These are phyloP conservation scores for Endocalyx cinctus DNA, from an alignment of 2,329 filamentous ascomycete species.

Conservation along the genomic window DNA sequence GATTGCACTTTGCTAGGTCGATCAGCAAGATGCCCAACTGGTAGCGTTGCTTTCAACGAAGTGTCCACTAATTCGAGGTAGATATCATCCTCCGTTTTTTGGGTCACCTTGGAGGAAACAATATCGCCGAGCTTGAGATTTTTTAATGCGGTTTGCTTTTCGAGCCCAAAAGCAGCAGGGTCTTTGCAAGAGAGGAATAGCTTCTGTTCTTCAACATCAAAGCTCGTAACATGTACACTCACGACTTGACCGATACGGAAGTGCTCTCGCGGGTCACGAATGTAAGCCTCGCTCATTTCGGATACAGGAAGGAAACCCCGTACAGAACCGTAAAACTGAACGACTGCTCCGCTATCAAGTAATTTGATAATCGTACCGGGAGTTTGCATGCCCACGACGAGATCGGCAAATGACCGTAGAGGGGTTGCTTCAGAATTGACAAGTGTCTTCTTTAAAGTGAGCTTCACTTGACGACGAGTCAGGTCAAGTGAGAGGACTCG, in stretches of 20 bases:
- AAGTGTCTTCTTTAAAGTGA: slow-evolving; percentile 92
- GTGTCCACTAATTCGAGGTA: slow-evolving; percentile 71
- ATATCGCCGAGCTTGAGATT: slow-evolving; percentile 68
- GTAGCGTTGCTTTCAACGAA: slow-evolving; percentile 73
- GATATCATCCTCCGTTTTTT: slow-evolving; percentile 72
- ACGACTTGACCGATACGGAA: slow-evolving; percentile 90
- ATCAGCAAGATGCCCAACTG: slow-evolving; percentile 77
- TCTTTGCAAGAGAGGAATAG: slow-evolving; percentile 93
- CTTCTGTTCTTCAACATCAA: slow-evolving; percentile 65
- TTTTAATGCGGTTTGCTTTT: slow-evolving; percentile 73
- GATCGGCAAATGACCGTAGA: slow-evolving; percentile 72
- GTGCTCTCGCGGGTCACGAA: slow-evolving; percentile 82
- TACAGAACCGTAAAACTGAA: slow-evolving; percentile 85
- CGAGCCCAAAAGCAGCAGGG: slow-evolving; percentile 67
- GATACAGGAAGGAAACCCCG: slow-evolving; percentile 85
- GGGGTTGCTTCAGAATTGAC: slow-evolving; percentile 83
- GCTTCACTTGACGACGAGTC: slow-evolving; percentile 70
- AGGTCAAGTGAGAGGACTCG: slow-evolving; percentile 77
- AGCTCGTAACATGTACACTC: slow-evolving; percentile 78
- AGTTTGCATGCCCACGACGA: slow-evolving; percentile 69
- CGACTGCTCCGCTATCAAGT: slow-evolving; percentile 71
- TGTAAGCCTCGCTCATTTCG: slow-evolving; percentile 98
- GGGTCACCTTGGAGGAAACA: slow-evolving; percentile 74
- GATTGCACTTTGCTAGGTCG: slow-evolving; percentile 70
- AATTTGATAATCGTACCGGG: slow-evolving; percentile 86